Conservation (phyloP, 768 basidiomycete species). For the Mycena floridula region DNA sequence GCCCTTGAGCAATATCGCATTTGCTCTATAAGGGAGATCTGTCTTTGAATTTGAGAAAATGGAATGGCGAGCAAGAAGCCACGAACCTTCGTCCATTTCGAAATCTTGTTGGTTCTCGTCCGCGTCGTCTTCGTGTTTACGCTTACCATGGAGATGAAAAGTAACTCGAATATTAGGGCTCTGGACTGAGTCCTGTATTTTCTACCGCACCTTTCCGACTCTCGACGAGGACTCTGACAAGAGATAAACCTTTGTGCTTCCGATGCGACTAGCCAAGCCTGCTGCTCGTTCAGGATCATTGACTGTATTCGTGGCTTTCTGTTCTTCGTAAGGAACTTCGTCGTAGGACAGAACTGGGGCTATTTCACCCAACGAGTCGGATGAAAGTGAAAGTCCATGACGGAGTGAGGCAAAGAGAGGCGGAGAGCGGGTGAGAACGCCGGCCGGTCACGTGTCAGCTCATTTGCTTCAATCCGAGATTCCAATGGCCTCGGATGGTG, state of each 20-base stretch:
- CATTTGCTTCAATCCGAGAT: too few species aligned
- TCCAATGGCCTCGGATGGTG: slow-evolving; percentile 37
- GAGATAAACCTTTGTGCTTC: slow-evolving; percentile 70
- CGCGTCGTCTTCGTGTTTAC: slow-evolving; percentile 21
- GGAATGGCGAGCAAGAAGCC: not conserved
- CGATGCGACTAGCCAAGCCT: slow-evolving; percentile 60
- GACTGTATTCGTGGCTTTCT: slow-evolving; percentile 39
- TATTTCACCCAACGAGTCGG: too few species aligned
- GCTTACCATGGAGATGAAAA: slow-evolving; percentile 12
- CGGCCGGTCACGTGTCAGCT: too few species aligned
- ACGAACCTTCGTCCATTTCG: slow-evolving; percentile 20
- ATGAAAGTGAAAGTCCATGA: slow-evolving; percentile 41
- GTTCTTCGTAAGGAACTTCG: slow-evolving; percentile 53
- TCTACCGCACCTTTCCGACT: slow-evolving; percentile 67
- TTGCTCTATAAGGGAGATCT: slow-evolving; percentile 46
- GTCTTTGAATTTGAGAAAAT: not conserved
- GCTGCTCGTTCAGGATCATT: slow-evolving; percentile 21
- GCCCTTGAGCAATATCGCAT: slow-evolving; percentile 72
- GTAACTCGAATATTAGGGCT: not conserved
- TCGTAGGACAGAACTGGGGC: slow-evolving; percentile 56
- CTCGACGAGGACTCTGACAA: slow-evolving; percentile 59
- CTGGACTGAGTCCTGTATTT: not conserved
- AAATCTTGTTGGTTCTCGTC: slow-evolving; percentile 22
- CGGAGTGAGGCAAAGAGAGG: slow-evolving; percentile 9
- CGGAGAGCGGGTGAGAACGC: too few species aligned